phyloP scores from a whole-genome alignment of 2,329 filamentous ascomycete species.

The Xylariaceae sp. region DNA sequence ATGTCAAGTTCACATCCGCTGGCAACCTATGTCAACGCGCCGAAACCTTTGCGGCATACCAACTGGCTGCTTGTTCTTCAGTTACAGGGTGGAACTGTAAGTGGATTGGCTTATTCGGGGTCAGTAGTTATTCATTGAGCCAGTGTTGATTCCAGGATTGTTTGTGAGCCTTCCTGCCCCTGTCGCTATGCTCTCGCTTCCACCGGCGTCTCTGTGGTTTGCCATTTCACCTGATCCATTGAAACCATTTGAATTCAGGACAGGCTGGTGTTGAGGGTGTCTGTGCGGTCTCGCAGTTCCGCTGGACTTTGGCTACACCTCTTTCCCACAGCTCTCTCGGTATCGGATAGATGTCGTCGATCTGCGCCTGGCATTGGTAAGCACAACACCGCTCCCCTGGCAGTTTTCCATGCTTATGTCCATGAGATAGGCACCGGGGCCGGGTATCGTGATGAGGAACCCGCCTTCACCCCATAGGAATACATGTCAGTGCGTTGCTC shows the following conservation, averaged over 20 bases:
- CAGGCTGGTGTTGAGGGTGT: constrained; percentile 51
- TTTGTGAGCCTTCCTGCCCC: constrained; percentile 27
- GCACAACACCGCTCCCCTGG: constrained; percentile 5
- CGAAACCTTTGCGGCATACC: constrained; percentile 21
- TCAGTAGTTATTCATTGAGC: no score
- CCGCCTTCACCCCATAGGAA: constrained; percentile 52
- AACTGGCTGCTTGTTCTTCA: constrained; percentile 18
- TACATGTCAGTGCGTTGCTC: constrained; percentile 22
- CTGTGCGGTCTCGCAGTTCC: constrained; percentile 46
- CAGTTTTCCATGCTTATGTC: no score
- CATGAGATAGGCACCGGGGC: constrained; percentile 51
- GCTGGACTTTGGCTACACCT: constrained; percentile 43
- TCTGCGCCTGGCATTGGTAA: constrained; percentile 47
- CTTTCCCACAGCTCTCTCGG: constrained; percentile 54
- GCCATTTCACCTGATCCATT: constrained; percentile 32
- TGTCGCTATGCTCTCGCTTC: constrained; percentile 29
- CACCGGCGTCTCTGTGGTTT: constrained; percentile 29
- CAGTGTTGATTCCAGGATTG: constrained; percentile 23
- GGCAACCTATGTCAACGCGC: constrained; percentile 19
- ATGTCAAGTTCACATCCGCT: constrained; percentile 22
- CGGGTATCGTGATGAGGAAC: constrained; percentile 54
- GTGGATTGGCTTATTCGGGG: no score
- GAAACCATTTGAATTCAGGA: constrained; percentile 42
- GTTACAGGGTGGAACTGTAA: no score
- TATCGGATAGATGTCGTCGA: constrained; percentile 56